These are phyloP conservation scores for Lactarius pseudohatsudake DNA, from an alignment of 768 basidiomycete genomes.

Conservation along the genomic window DNA sequence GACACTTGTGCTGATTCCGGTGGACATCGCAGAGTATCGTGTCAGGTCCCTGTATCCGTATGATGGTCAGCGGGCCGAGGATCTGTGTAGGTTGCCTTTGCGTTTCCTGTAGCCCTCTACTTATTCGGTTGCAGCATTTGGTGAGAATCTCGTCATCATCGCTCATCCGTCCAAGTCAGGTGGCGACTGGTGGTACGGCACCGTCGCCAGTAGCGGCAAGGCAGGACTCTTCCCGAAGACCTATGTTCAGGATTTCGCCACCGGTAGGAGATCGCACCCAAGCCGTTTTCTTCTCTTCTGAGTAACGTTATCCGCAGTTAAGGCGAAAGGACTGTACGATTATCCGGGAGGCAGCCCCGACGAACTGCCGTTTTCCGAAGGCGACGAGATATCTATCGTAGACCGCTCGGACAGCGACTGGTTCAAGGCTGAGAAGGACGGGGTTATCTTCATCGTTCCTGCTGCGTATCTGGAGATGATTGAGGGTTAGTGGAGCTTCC, in stretches of 20 bases:
- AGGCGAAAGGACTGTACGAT: constrained; percentile 77
- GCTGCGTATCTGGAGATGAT: constrained; percentile 84
- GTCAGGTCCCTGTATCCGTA: constrained; percentile 84
- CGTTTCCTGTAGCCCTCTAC: constrained; percentile 16
- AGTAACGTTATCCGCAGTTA: constrained; percentile 40
- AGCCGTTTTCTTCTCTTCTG: constrained; percentile 18
- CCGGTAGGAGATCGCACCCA: constrained; percentile 48
- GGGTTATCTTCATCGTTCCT: constrained; percentile 86
- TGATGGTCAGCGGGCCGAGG: constrained; percentile 82
- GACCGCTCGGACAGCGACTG: constrained; percentile 85
- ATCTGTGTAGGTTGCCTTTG: constrained; percentile 62
- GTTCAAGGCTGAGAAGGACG: constrained; percentile 94
- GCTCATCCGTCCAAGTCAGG: constrained; percentile 85
- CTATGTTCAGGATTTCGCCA: constrained; percentile 73
- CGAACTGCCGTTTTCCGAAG: constrained; percentile 84
- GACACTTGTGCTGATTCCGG: constrained; percentile 18
- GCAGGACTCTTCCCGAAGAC: constrained; percentile 89
- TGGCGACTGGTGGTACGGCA: constrained; percentile 95
- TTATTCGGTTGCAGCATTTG: constrained; percentile 56
- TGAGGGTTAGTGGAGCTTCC: constrained; percentile 80
- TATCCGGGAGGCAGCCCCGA: constrained; percentile 72
- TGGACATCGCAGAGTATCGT: constrained; percentile 53
- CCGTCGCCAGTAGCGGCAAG: constrained; percentile 57
- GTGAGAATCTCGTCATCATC: constrained; percentile 69
- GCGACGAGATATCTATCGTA: constrained; percentile 73